These are phyloP conservation scores for Flueggea neowawraea DNA, from an alignment of 441 rosid genomes.

Conservation along the genomic window DNA sequence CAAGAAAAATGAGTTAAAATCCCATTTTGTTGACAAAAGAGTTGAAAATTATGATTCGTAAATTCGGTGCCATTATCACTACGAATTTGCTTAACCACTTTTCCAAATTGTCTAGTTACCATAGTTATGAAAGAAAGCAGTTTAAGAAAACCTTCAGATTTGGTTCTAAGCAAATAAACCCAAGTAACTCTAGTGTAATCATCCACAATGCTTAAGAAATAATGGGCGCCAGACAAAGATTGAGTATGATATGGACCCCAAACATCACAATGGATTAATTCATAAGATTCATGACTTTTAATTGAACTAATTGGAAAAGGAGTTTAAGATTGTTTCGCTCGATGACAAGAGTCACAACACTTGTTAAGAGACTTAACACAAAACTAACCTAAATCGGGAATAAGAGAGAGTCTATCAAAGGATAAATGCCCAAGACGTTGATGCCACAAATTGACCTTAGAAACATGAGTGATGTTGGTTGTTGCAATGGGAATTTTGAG, in stretches of 20 bases:
- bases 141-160: neutral
- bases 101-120: neutral
- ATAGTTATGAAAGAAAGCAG: neutral
- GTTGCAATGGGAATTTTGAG: neutral
- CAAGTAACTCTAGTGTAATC: neutral
- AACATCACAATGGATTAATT: neutral
- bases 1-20: neutral
- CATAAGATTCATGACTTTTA: neutral
- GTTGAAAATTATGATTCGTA: neutral
- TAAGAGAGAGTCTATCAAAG: neutral
- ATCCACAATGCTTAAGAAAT: neutral
- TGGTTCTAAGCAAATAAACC: neutral
- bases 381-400: neutral
- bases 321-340: neutral
- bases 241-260: neutral
- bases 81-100: neutral
- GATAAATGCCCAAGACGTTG: neutral
- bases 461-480: neutral
- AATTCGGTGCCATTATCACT: neutral
- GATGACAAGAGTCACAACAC: conserved; percentile 1
- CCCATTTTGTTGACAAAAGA: neutral
- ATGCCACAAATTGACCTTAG: neutral
- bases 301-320: neutral
- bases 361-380: too few species aligned
- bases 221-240: neutral